Conservation (phyloP, 1,139 yeast genomes). For the Hyphopichia wangnamkhiaoensis region DNA sequence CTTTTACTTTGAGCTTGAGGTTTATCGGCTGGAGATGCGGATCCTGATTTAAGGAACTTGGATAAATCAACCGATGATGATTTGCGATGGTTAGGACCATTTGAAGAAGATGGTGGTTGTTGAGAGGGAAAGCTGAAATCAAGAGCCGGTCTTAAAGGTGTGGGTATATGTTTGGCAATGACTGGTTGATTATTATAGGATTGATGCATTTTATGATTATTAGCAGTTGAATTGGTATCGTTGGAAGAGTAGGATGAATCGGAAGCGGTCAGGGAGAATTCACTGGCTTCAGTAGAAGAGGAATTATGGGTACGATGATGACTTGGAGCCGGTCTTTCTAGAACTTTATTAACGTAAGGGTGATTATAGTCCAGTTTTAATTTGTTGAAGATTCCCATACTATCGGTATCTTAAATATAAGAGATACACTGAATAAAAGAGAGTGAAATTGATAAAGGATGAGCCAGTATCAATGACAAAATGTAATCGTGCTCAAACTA, state of each 20-base stretch:
- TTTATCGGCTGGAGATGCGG: slow-evolving; percentile 1
- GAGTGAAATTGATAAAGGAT: not conserved
- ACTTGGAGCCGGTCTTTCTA: slow-evolving; percentile 5
- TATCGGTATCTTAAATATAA: not conserved
- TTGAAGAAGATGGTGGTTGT: slow-evolving; percentile 1
- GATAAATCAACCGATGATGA: slow-evolving; percentile 3
- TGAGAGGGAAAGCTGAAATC: slow-evolving; percentile 3
- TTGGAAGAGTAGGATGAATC: slow-evolving; percentile 36
- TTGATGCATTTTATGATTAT: not conserved
- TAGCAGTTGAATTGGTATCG: slow-evolving; percentile 18
- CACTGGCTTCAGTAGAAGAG: slow-evolving; percentile 29
- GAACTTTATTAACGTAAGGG: not conserved
- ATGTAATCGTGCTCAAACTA: too few species aligned
- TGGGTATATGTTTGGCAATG: slow-evolving; percentile 9
- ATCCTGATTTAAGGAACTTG: not conserved
- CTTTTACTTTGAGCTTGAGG: not conserved
- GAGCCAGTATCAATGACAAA: too few species aligned
- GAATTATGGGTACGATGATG: slow-evolving; percentile 13
- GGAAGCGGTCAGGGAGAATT: slow-evolving; percentile 34
- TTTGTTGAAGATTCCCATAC: slow-evolving; percentile 3
- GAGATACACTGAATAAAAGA: too few species aligned
- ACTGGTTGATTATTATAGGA: slow-evolving; percentile 6
- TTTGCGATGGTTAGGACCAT: slow-evolving; percentile 1
- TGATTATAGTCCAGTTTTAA: not conserved
- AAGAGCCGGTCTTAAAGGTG: slow-evolving; percentile 11